These are phyloP conservation scores for Penicillium turbatum DNA, from an alignment of 495 filamentous ascomycete genomes.

Conservation along the genomic window DNA sequence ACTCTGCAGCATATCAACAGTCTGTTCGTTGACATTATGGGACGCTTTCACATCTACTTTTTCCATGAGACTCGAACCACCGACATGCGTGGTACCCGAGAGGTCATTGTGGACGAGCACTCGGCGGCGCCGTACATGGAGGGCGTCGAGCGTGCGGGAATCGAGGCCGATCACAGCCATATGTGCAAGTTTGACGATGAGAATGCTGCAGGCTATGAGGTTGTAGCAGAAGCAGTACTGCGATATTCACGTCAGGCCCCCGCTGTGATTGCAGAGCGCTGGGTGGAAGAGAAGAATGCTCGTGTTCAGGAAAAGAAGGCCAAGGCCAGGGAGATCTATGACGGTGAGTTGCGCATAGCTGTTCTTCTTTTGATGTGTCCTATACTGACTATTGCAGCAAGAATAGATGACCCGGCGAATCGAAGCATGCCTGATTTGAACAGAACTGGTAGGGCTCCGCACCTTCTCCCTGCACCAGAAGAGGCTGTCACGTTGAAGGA, in stretches of 20 bases:
- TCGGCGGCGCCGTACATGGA: conserved; percentile 73
- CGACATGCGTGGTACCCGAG: conserved; percentile 56
- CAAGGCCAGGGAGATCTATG: conserved; percentile 37
- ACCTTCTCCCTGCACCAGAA: conserved; percentile 27
- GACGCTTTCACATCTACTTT: conserved; percentile 66
- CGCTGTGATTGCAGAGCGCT: conserved; percentile 53
- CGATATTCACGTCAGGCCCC: conserved; percentile 63
- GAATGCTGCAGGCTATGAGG: conserved; percentile 67
- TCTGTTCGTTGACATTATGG: conserved; percentile 68
- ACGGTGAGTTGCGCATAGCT: conserved; percentile 20
- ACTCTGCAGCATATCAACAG: conserved; percentile 76
- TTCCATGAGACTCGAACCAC: conserved; percentile 69
- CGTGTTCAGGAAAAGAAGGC: conserved; percentile 41
- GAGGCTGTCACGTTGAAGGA: conserved; percentile 31
- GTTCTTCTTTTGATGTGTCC: not conserved
- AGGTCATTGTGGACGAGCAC: conserved; percentile 65
- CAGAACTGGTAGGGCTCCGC: conserved; percentile 27
- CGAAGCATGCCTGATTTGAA: conserved; percentile 26
- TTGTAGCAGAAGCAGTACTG: conserved; percentile 65
- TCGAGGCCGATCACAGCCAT: conserved; percentile 77
- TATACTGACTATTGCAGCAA: conserved; percentile 15
- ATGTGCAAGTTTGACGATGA: conserved; percentile 84
- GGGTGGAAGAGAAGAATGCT: conserved; percentile 58
- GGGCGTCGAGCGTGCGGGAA: conserved; percentile 70
- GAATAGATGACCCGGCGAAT: conserved; percentile 18